Evolutionary conservation across 306 rosid species (phyloP), one percentile per base, ranked within the genome.

Genomic region (Casuarina cunninghamiana): DNA sequence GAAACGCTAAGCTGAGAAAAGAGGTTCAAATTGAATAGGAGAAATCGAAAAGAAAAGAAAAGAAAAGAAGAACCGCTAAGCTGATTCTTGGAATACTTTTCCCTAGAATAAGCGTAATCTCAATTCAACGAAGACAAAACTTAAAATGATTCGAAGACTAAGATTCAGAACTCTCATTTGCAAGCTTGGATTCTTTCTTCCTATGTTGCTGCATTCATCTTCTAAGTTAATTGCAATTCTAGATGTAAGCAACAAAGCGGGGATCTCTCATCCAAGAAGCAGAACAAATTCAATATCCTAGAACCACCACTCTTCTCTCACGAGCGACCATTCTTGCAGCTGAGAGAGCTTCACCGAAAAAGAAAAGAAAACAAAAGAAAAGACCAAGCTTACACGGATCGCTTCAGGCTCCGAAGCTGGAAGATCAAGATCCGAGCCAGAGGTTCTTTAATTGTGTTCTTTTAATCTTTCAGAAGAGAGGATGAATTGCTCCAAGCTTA

Each of bases 381-480:
- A 68, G 83, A 54, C 62, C 19, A 71, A 49, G 78, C 55, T 62
- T 81, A 81, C 85, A 72, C 50, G 83, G 85, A 81, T 74, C 73
- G 53, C 21, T 15, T 67, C 61, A 69, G 12, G 51, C 67, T 17
- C 37, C 53, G 26, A 53, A 74, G 61, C 80, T 73, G 68, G 53
- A 21, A 51, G 50, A 50, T 41, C 75, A 78, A 87, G 89, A 84
- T 83, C 83, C 65, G 77, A 78, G 58, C 43, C 62, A 71, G 17
- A 48, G 75, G 75, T 72, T 77, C 83, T 62, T 71, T 58, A 77
- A 73, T 58, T 49, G 73, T 17, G 69, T 53, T 53, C 37, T 70
- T 39, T 69, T 63, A 57, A 70, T 71, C 55, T n/a, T 32, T 70
- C 13, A 77, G 26, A 50, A 9, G 79, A 32, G 53, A 45, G 71